Conservation (phyloP, 495 filamentous ascomycete species). For the Aspergillus haitiensis region DNA sequence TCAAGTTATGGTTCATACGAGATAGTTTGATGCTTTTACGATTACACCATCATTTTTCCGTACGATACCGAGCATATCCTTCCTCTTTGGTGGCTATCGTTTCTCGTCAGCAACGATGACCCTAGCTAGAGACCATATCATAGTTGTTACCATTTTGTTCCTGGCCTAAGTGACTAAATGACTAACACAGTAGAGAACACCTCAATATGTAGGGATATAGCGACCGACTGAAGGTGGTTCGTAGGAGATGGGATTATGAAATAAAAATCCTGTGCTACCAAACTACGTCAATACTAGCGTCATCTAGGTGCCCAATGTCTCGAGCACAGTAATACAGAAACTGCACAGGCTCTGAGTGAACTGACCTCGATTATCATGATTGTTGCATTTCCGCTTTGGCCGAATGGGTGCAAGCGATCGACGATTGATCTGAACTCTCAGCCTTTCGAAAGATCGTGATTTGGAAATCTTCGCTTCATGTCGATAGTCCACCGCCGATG, state of each 20-base stretch:
- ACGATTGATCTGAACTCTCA: slow-evolving; percentile 3
- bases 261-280: slow-evolving; percentile 5
- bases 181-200: too few relatives aligned
- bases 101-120: too few relatives aligned
- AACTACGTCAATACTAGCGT: slow-evolving; percentile 12
- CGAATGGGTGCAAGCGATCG: slow-evolving; percentile 17
- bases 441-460: slow-evolving; percentile 4
- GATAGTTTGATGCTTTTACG: not conserved
- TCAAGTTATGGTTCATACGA: not conserved
- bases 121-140: too few relatives aligned
- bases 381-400: slow-evolving; percentile 1
- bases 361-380: not conserved
- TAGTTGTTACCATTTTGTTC: too few relatives aligned
- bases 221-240: not conserved
- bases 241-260: not conserved
- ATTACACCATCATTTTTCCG: not conserved
- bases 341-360: not conserved
- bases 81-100: too few relatives aligned
- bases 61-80: too few relatives aligned
- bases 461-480: not conserved
- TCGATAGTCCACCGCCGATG: slow-evolving; percentile 14
- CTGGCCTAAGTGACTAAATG: too few relatives aligned
- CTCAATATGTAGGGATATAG: not conserved
- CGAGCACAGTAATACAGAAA: not conserved
- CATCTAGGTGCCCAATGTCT: slow-evolving; percentile 15